Base-by-base conservation (phyloP, 129 eudicot species). In the Lonicera japonica region DNA sequence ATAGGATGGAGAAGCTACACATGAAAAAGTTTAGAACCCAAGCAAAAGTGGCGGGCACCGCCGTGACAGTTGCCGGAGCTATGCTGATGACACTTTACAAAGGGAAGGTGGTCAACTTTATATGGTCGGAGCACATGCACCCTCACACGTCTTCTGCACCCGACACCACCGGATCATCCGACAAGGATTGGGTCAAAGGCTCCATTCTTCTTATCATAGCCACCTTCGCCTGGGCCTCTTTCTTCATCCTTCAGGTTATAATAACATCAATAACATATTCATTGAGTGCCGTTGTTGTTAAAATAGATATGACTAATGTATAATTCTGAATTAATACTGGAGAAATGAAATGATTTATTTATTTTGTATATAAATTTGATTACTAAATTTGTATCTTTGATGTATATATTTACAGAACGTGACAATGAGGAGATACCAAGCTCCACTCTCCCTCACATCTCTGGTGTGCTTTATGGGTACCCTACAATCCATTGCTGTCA, bases 201-300 rank as follows among this genome's bases (percentile, higher is more conserved):
- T 92, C 98, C 14, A 87, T 92, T 82, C 91, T 92, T 36, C 88
- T 92, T 46, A 92, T 92, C 43, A 59, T 92, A 46, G 98, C 98
- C 60, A 92, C 98, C 15, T 72, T 92, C 68, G 96, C 98, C 5
- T 92, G 98, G 98, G 98, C 98, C 68, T 79, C 95, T 25, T 87
- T 92, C 65, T 92, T 92, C 86, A 92, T 92, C 46, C 76, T 92
- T 67, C 98, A 92, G 96, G n/a, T n/a, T n/a, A n/a, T n/a, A n/a
- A n/a, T n/a, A n/a, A n/a, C n/a, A n/a, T n/a, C n/a, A n/a, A n/a
- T n/a, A n/a, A n/a, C n/a, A n/a, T n/a, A n/a, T n/a, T n/a, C n/a
- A n/a, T n/a, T n/a, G n/a, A n/a, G n/a, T n/a, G n/a, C n/a, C n/a
- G n/a, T n/a, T n/a, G n/a, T n/a, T n/a, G n/a, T n/a, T n/a, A n/a